Conservation (phyloP, 352 stramenopile genomes). For the Phytophthora quininea region DNA sequence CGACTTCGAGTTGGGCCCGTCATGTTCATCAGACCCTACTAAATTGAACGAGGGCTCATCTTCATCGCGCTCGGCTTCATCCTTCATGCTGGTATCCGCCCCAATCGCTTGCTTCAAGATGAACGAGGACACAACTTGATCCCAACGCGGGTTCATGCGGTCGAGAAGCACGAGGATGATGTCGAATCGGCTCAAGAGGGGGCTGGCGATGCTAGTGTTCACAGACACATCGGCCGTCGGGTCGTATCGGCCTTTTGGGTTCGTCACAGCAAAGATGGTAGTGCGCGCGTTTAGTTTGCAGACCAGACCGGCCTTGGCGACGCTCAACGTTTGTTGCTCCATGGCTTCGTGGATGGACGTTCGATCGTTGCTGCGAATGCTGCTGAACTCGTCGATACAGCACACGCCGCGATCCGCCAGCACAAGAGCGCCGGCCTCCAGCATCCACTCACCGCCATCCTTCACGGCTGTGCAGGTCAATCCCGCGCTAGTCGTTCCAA, state of each 20-base stretch:
- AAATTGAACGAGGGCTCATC: constrained; percentile 22
- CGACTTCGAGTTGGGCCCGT: constrained; percentile 3
- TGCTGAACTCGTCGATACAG: constrained; percentile 98
- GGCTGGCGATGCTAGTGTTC: constrained; percentile 96
- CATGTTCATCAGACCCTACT: not conserved
- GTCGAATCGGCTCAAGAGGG: constrained; percentile 98
- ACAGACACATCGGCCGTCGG: constrained; percentile 87
- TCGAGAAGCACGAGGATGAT: constrained; percentile 97
- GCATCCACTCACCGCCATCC: constrained; percentile 95
- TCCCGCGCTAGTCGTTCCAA: constrained; percentile 95
- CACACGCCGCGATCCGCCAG: constrained; percentile 92
- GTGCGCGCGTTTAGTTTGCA: constrained; percentile 96
- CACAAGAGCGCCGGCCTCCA: constrained; percentile 96
- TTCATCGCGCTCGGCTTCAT: constrained; percentile 29
- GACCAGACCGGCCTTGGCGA: constrained; percentile 97
- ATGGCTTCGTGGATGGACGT: constrained; percentile 97
- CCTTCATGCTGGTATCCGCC: constrained; percentile 34
- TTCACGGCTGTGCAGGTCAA: constrained; percentile 97
- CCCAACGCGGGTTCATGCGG: constrained; percentile 83
- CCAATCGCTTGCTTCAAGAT: constrained; percentile 90
- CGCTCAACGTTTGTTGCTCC: constrained; percentile 97
- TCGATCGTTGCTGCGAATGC: constrained; percentile 93
- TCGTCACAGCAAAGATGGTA: constrained; percentile 96
- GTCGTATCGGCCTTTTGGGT: constrained; percentile 91
- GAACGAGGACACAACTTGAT: constrained; percentile 95